Evolutionary conservation across 106 monocot genomes (phyloP).

Genomic region (Dendrobium officinale): DNA sequence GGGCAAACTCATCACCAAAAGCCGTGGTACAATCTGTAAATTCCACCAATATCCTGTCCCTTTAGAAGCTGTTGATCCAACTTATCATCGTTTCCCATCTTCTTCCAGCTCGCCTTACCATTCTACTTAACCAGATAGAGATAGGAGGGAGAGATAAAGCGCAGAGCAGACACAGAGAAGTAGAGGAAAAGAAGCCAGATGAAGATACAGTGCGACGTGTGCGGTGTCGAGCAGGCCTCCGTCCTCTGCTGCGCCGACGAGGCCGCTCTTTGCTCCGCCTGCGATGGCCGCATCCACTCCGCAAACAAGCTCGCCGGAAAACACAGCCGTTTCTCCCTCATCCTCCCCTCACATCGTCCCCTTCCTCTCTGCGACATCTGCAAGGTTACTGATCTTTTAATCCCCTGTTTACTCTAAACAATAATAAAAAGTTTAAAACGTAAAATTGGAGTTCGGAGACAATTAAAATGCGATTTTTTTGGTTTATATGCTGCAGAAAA

Average conservation of each 20-base stretch:
- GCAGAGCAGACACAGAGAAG: neutral
- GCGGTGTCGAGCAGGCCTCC: slow-evolving; percentile 42
- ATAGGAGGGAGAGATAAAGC: neutral
- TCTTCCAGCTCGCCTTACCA: neutral
- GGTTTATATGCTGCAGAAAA: slow-evolving; percentile 37
- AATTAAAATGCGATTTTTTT: neutral
- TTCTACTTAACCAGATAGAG: neutral
- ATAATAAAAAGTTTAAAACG: neutral
- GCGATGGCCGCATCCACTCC: slow-evolving; percentile 57
- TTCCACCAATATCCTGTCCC: neutral
- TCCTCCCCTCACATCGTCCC: slow-evolving; percentile 1
- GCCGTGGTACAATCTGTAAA: neutral
- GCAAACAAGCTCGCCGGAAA: slow-evolving; percentile 77
- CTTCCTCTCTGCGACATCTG: slow-evolving; percentile 66
- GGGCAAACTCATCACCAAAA: neutral
- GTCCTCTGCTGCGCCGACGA: slow-evolving; percentile 89
- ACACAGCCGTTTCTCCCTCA: slow-evolving; percentile 64
- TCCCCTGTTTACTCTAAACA: neutral
- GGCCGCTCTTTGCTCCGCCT: slow-evolving; percentile 69
- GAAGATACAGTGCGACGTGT: slow-evolving; percentile 80
- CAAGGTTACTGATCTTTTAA: slow-evolving; percentile 22
- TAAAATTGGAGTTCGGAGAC: neutral
- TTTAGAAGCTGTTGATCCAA: neutral
- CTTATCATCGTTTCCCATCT: neutral
- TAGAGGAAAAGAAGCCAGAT: slow-evolving; percentile 16